Evolutionary conservation across 345 rosid species (phyloP).

Genomic region (Ricinus communis): DNA sequence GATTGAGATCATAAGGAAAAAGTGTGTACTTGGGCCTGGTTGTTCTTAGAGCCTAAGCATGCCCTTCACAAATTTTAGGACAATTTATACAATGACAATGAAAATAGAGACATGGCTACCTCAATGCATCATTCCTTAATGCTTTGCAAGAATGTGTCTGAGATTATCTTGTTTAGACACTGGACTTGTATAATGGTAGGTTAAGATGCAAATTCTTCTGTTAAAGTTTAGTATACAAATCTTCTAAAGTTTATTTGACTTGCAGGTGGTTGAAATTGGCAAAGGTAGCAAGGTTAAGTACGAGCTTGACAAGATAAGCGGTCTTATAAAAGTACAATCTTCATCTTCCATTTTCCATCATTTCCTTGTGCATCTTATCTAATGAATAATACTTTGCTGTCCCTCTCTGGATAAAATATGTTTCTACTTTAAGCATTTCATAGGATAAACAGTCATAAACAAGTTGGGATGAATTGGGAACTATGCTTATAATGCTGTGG

Average conservation of each 20-base stretch:
- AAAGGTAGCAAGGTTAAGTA: constrained; percentile 98
- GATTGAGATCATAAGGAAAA: neutral
- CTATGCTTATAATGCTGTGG: neutral
- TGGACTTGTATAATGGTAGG: neutral
- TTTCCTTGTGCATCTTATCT: neutral
- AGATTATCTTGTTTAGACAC: neutral
- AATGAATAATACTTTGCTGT: neutral
- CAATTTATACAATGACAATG: neutral
- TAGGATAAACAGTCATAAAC: neutral
- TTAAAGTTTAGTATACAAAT: neutral
- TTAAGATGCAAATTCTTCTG: neutral
- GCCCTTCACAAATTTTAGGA: neutral
- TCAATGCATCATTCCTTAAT: neutral
- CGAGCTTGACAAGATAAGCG: constrained; percentile 86
- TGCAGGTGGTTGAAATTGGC: constrained; percentile 89
- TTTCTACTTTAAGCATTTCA: neutral
- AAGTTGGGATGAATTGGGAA: neutral
- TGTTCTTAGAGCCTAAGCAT: neutral
- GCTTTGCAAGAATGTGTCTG: neutral
- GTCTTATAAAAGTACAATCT: constrained; percentile 76
- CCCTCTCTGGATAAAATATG: neutral
- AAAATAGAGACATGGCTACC: neutral
- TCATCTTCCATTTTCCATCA: constrained; percentile 6
- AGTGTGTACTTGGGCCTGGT: neutral
- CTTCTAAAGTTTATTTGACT: constrained; percentile 3